Conservation (phyloP, 768 basidiomycete species). For the Daedalea quercina region DNA sequence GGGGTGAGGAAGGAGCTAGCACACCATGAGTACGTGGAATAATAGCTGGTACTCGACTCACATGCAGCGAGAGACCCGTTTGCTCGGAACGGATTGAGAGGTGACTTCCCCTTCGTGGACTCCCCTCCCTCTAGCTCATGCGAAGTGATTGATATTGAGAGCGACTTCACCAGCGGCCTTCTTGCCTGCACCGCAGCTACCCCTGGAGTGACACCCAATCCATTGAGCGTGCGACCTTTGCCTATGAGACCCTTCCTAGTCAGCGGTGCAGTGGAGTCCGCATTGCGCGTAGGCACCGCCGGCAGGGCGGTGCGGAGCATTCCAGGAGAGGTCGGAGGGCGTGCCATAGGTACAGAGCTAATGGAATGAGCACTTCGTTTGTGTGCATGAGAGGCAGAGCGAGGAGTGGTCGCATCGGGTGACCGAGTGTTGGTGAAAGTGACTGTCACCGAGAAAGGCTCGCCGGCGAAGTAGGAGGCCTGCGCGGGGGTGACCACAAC, state of each 20-base stretch:
- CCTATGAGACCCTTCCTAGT: slow-evolving; percentile 54
- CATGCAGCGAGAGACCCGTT: slow-evolving; percentile 5
- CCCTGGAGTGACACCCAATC: slow-evolving; percentile 20
- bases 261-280: slow-evolving; percentile 4
- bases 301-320: slow-evolving; percentile 35
- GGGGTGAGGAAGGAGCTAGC: slow-evolving; percentile 11
- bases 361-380: slow-evolving; percentile 74
- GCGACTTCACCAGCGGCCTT: slow-evolving; percentile 43
- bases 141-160: slow-evolving; percentile 58
- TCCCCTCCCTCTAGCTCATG: slow-evolving; percentile 30
- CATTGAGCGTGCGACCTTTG: slow-evolving; percentile 22
- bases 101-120: slow-evolving; percentile 9
- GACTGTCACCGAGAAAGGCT: slow-evolving; percentile 77
- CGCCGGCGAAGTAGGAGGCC: slow-evolving; percentile 91
- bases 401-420: slow-evolving; percentile 35
- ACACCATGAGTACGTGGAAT: background rate
- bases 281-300: slow-evolving; percentile 23
- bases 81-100: slow-evolving; percentile 2
- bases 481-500: slow-evolving; percentile 74
- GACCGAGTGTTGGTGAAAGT: slow-evolving; percentile 81
- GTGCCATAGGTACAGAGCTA: slow-evolving; percentile 73
- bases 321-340: slow-evolving; percentile 80
- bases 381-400: slow-evolving; percentile 35
- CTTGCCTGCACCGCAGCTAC: slow-evolving; percentile 16
- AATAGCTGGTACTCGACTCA: slow-evolving; percentile 1